Percentiles rank a stretch among this genome's conserved stretches.
These are phyloP conservation scores for Kwoniella sp. DNA, from an alignment of 768 basidiomycete species.

Conservation along the genomic window DNA sequence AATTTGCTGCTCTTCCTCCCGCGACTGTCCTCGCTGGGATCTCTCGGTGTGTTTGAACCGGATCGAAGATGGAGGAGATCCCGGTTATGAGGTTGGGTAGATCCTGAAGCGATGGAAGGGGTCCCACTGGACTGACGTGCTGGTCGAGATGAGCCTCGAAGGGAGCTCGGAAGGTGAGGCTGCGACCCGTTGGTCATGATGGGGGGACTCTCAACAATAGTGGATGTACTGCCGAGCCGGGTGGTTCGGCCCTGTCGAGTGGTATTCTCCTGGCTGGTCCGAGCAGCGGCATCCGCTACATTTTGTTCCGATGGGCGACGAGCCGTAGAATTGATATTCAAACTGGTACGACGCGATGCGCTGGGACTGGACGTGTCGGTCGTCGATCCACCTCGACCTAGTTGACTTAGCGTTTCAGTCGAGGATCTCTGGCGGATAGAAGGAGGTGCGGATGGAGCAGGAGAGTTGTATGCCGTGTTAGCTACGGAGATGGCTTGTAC, in stretches of 20 bases:
- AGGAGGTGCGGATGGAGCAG: conserved; percentile 25
- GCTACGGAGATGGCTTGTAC: conserved; percentile 27
- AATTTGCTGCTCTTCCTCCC: conserved; percentile 36
- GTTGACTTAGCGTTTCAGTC: conserved; percentile 3
- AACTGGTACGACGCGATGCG: conserved; percentile 6
- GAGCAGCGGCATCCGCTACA: background rate
- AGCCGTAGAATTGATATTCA: background rate
- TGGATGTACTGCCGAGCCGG: conserved; percentile 23
- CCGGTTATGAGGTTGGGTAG: background rate
- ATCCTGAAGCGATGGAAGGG: background rate
- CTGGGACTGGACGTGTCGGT: background rate
- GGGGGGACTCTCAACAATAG: conserved; percentile 20
- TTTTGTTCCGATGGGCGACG: conserved; percentile 1
- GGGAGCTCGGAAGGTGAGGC: background rate
- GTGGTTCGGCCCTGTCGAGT: conserved; percentile 19
- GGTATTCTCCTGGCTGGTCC: conserved; percentile 7
- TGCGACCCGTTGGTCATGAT: background rate
- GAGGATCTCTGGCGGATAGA: conserved; percentile 15
- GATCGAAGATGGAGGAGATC: conserved; percentile 13
- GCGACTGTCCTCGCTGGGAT: conserved; percentile 19
- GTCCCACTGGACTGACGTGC: conserved; percentile 14
- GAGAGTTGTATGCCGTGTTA: conserved; percentile 29
- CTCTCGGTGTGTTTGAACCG: background rate
- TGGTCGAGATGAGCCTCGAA: background rate
- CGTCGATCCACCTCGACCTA: background rate